These are phyloP conservation scores for Albifimbria verrucaria DNA, from an alignment of 2,329 filamentous ascomycete genomes.

Conservation along the genomic window DNA sequence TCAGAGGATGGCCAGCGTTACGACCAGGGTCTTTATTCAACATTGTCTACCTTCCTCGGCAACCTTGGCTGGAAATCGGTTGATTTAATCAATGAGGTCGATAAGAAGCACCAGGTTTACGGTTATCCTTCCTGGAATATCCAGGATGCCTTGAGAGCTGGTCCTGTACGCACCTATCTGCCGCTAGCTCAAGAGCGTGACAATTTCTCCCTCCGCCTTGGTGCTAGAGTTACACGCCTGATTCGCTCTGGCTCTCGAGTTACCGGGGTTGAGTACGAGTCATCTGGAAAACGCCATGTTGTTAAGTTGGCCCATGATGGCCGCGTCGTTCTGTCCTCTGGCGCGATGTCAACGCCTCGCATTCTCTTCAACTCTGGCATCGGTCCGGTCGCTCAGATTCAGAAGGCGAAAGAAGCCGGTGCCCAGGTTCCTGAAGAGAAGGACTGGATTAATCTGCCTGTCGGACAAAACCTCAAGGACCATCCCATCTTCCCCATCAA, in stretches of 20 bases:
- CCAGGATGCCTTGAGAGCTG: constrained; percentile 59
- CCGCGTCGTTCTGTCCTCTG: constrained; percentile 64
- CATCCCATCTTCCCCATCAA: constrained; percentile 38
- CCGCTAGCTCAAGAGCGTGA: constrained; percentile 53
- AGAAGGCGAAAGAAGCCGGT: constrained; percentile 42
- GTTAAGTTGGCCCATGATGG: constrained; percentile 59
- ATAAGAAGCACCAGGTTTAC: constrained; percentile 54
- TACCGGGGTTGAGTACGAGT: constrained; percentile 63
- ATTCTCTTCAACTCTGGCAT: constrained; percentile 59
- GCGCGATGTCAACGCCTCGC: constrained; percentile 65
- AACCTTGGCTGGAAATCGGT: constrained; percentile 55
- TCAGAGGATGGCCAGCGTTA: constrained; percentile 65
- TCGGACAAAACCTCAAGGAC: constrained; percentile 55
- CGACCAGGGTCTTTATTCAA: constrained; percentile 61
- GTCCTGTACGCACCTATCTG: constrained; percentile 70
- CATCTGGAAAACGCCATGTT: constrained; percentile 49
- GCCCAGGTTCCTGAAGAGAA: constrained; percentile 44
- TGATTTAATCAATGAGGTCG: constrained; percentile 55
- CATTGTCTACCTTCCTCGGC: no score
- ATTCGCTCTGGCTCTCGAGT: constrained; percentile 58
- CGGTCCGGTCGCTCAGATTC: constrained; percentile 57
- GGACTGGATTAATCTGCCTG: constrained; percentile 54
- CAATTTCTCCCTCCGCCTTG: constrained; percentile 64
- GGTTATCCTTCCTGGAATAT: constrained; percentile 28
- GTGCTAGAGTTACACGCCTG: constrained; percentile 62